phyloP scores from a whole-genome alignment of 495 filamentous ascomycete species.

The Trypethelium eluteriae region DNA sequence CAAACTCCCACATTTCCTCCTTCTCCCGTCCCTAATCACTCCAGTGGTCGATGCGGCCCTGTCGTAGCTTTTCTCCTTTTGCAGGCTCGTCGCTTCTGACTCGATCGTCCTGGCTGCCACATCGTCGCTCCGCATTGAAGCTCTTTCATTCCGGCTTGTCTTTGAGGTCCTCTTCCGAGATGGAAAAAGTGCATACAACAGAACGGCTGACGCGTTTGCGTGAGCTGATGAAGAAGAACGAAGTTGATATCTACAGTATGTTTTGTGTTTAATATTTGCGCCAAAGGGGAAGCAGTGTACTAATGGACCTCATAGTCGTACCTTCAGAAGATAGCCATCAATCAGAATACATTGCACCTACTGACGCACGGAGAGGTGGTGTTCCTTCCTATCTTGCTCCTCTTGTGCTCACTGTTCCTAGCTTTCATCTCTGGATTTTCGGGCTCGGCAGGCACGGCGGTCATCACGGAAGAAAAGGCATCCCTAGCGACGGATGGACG shows the following conservation, averaged over 20 bases:
- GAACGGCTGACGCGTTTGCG: conserved; percentile 68
- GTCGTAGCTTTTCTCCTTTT: background rate
- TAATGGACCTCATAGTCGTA: conserved; percentile 53
- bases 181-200: conserved; percentile 79
- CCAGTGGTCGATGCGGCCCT: background rate
- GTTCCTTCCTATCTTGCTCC: background rate
- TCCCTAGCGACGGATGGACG: conserved; percentile 91
- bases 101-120: background rate
- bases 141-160: background rate
- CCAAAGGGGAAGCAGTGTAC: conserved; percentile 16
- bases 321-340: conserved; percentile 97
- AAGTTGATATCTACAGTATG: conserved; percentile 92
- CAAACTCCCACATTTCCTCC: background rate
- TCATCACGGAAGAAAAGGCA: conserved; percentile 79
- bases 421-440: conserved; percentile 91
- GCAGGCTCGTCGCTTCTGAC: background rate
- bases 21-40: background rate
- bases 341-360: conserved; percentile 94
- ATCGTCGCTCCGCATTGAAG: background rate
- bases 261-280: background rate
- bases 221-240: conserved; percentile 77
- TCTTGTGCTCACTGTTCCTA: conserved; percentile 29
- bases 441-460: conserved; percentile 88
- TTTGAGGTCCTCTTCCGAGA: conserved; percentile 44
- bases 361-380: conserved; percentile 80